Evolutionary conservation across 331 rosid genomes (phyloP), one percentile per base, ranked within the genome.

Genomic region (Phaseolus coccineus): DNA sequence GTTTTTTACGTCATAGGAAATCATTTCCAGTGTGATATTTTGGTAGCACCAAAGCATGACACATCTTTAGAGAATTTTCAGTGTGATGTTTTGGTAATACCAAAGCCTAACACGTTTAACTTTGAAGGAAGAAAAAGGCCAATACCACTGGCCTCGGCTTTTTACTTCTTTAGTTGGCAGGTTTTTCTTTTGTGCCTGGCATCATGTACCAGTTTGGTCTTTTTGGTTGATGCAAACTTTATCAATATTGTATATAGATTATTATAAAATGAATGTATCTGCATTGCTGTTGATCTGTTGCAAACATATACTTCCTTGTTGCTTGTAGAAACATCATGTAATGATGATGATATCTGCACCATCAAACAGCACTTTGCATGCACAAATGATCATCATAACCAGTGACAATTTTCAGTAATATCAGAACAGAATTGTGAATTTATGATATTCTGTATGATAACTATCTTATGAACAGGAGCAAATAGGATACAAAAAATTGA

Each of bases 201-300:
- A 57, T 79, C 77, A 73, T 85, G 83, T 52, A 52, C 66, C 78
- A 3, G 24, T 69, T 46, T 28, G 78, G 58, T 44, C 31, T 48
- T 56, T 76, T 74, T 13, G 77, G 19, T 50, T 59, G 74, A 64
- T 79, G 79, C 85, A 73, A 71, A 67, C 58, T 30, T 44, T 69
- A 30, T 40, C 31, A 4, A 31, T 53, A 73, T 82, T 73, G 62
- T 75, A 35, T 68, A 59, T 81, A 67, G n/a, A 74, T 10, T 46
- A 30, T 30, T 42, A 69, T 48, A 59, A 59, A 39, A 37, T 61
- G 44, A 61, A 40, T 19, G 3, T 47, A 40, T 78, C 37, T 27
- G 11, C 46, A 58, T 24, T 71, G 47, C n/a, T 73, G 3, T 63
- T 63, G 0, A 63, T 61, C 24, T 61, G 9, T 31, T 46, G 69